These are phyloP conservation scores for Umbelopsis sp. DNA, from an alignment of 192 early-diverging fungal genomes.

Conservation along the genomic window DNA sequence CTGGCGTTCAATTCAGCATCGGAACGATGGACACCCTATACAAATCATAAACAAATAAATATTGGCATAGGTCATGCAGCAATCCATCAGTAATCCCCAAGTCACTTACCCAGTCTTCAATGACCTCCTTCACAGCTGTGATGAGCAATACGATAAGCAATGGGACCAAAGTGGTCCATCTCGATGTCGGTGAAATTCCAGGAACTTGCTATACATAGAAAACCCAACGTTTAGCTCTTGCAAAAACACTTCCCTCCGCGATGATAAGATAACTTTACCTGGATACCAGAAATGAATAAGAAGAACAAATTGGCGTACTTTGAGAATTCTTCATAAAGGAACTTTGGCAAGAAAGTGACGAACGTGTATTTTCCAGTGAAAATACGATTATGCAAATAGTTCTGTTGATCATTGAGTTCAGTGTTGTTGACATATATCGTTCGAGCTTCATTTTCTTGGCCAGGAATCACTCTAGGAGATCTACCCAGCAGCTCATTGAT, in stretches of 20 bases:
- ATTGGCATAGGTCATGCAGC: background rate
- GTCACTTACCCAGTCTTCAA: constrained; percentile 73
- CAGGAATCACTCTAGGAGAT: background rate
- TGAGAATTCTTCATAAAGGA: constrained; percentile 95
- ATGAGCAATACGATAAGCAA: constrained; percentile 80
- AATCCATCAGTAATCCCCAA: no score
- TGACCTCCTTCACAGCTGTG: constrained; percentile 88
- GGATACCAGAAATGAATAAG: constrained; percentile 93
- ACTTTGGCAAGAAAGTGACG: constrained; percentile 92
- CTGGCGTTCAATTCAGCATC: constrained; percentile 78
- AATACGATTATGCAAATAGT: constrained; percentile 88
- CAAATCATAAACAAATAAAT: constrained; percentile 21
- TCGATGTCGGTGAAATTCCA: constrained; percentile 91
- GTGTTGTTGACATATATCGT: constrained; percentile 88
- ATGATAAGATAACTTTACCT: constrained; percentile 52
- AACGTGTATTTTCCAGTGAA: constrained; percentile 97
- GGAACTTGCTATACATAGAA: constrained; percentile 77
- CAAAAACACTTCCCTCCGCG: background rate
- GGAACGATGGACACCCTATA: constrained; percentile 74
- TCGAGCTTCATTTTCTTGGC: constrained; percentile 44
- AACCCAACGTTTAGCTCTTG: background rate
- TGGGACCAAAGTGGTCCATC: constrained; percentile 79
- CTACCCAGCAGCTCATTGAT: constrained; percentile 2
- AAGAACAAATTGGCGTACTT: constrained; percentile 99
- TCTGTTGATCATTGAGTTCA: constrained; percentile 70